Base-by-base conservation (phyloP, 2,329 filamentous ascomycete genomes). In the Diplodia corticola region DNA sequence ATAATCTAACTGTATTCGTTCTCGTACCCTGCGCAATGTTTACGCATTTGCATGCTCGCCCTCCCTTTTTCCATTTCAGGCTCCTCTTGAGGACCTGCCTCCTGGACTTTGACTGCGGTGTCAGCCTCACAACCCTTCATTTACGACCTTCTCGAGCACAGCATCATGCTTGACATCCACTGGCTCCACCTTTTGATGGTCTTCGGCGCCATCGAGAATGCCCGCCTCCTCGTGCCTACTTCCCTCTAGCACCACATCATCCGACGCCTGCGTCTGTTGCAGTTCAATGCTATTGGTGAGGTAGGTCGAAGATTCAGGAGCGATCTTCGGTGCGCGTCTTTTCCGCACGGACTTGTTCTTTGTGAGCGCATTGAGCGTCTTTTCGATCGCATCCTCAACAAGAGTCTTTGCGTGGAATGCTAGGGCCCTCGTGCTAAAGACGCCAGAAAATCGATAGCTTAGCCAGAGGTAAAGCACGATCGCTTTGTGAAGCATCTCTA, bases 401-500 rank as follows among this genome's bases (percentile, higher is more conserved):
- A 96, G 76, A 6, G 80, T 78, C 74, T 97, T 96, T 57, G 92
- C 87, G 74, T 97, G 88, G 69, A 91, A 89, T 0, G 92, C 93
- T 50, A 97, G 82, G 0, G 82, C 82, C 71, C 94, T 87, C 69
- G 89, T 91, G 5, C 82, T 85, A 76, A 97, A 96, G 60, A 96
- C 84, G 57, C 91, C 91, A 3, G 88, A 84, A 76, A 94, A 96
- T 6, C 94, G 89, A 78, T 94, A 98, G 71, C 91, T 94, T 17
- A 99, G 83, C 95, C 95, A 99, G 1, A 96, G 84, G 75, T 98
- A 99, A 54, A 93, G 81, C 51, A 94, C 92, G 44, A 99, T 81
- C 30, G 87, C 83, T 72, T 91, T 91, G 80, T 99, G 95, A 17
- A 99, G 83, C 3, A 81, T 77, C 76, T 99, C 95, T 22, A 98